A percentile compares a stretch with the other conserved stretches of the same genome.
phyloP scores from a whole-genome alignment of 140 eudicot species.

The Cichorium intybus region DNA sequence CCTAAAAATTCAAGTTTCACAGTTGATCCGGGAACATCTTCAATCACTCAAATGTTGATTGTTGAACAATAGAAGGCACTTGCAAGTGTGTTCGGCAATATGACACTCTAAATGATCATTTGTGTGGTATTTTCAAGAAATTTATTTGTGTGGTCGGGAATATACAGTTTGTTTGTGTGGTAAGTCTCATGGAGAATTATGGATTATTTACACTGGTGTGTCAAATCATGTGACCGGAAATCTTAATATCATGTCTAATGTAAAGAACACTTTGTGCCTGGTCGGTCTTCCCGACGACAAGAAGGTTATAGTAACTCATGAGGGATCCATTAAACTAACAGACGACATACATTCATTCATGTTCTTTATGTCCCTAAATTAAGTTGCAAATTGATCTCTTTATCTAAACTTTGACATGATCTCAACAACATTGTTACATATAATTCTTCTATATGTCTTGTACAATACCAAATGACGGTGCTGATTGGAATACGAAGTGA shows the following conservation, averaged over 20 bases:
- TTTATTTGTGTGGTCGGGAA: no score
- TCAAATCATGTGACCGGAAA: conserved; percentile 7
- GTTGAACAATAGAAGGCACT: conserved; percentile 6
- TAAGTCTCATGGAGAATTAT: background rate
- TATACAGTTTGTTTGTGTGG: no score
- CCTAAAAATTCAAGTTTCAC: background rate
- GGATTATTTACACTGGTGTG: conserved; percentile 3
- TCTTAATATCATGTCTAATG: background rate
- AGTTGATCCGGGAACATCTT: background rate
- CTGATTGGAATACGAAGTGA: background rate
- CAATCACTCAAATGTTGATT: background rate
- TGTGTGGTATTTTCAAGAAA: background rate
- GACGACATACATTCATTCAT: background rate
- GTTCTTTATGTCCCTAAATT: background rate
- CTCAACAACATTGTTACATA: background rate
- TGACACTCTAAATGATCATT: background rate
- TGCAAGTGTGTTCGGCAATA: background rate
- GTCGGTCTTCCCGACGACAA: background rate
- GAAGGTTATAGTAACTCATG: background rate
- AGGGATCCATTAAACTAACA: background rate
- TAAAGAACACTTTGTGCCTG: background rate
- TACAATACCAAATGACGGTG: background rate
- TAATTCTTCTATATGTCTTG: background rate
- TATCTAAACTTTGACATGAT: background rate
- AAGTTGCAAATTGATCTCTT: background rate